These are phyloP conservation scores for Mortierella sp. DNA, from an alignment of 371 early-diverging fungal species.

Conservation along the genomic window DNA sequence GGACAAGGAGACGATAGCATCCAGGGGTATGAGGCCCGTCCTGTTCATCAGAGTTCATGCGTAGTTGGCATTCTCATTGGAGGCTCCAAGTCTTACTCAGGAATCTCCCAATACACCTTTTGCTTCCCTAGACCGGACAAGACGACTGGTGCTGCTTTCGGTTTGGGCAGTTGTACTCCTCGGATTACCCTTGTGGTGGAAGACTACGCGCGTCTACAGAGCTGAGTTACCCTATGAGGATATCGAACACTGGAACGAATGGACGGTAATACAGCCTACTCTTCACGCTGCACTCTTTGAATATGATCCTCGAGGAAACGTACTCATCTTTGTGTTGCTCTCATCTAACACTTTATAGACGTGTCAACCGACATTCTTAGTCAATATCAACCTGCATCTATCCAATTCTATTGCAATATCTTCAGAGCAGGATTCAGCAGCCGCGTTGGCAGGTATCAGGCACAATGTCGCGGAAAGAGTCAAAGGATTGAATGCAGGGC, in stretches of 20 bases:
- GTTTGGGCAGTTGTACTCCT: conserved; percentile 75
- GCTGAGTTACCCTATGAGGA: conserved; percentile 81
- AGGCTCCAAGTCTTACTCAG: too few species aligned
- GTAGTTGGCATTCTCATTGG: background rate
- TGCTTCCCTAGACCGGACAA: conserved; percentile 24
- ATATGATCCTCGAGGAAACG: background rate
- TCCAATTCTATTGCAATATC: conserved; percentile 2
- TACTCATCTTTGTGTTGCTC: conserved; percentile 10
- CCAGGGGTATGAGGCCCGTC: conserved; percentile 8
- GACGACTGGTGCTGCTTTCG: conserved; percentile 61
- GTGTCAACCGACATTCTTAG: conserved; percentile 36
- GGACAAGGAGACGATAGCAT: conserved; percentile 15
- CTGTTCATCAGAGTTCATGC: background rate
- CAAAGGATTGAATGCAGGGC: background rate
- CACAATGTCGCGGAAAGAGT: conserved; percentile 3
- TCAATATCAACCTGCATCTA: conserved; percentile 33
- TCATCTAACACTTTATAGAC: conserved; percentile 21
- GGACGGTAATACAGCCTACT: conserved; percentile 54
- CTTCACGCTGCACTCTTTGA: background rate
- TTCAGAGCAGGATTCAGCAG: background rate
- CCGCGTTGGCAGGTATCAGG: conserved; percentile 5
- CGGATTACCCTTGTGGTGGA: conserved; percentile 92
- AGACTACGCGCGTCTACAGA: conserved; percentile 90
- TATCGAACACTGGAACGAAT: conserved; percentile 70
- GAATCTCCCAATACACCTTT: background rate